Evolutionary conservation across 2,329 filamentous ascomycete genomes (phyloP).

Genomic region (Aspergillus brasiliensis): DNA sequence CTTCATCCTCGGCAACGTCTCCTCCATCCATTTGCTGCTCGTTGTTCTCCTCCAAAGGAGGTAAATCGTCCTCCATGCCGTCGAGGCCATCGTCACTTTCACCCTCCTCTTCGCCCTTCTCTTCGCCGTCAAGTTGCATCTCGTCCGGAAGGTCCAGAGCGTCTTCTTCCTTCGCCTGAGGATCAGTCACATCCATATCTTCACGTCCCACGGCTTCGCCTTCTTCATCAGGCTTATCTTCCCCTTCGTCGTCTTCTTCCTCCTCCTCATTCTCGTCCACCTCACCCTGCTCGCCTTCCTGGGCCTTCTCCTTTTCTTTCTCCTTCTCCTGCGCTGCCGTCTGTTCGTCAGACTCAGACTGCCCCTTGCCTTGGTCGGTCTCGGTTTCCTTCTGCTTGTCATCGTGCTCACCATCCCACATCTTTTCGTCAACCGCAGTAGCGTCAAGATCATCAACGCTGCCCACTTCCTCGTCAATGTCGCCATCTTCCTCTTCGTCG

Average conservation of each 20-base stretch:
- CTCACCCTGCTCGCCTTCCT: conserved; percentile 40
- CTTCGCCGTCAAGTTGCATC: conserved; percentile 75
- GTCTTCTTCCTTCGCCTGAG: conserved; percentile 79
- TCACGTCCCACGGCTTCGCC: conserved; percentile 65
- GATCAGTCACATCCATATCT: conserved; percentile 67
- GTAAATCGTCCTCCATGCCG: conserved; percentile 42
- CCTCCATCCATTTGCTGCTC: conserved; percentile 36
- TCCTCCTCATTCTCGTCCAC: conserved; percentile 61
- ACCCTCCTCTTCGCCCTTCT: conserved; percentile 53
- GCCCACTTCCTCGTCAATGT: conserved; percentile 85
- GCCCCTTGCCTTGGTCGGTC: conserved; percentile 66
- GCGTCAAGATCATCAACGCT: conserved; percentile 90
- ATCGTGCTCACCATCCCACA: conserved; percentile 86
- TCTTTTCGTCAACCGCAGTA: conserved; percentile 92
- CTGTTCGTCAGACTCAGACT: conserved; percentile 60
- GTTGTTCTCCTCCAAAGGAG: conserved; percentile 33
- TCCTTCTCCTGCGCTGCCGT: conserved; percentile 50
- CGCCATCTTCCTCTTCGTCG: conserved; percentile 61
- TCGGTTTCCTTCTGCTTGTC: conserved; percentile 70
- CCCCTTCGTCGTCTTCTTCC: conserved; percentile 54
- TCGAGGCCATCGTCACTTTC: conserved; percentile 47
- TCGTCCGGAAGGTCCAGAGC: conserved; percentile 84
- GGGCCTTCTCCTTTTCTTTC: conserved; percentile 47
- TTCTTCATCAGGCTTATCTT: conserved; percentile 58
- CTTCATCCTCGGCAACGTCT: conserved; percentile 33